Conservation (phyloP, 352 stramenopile genomes). For the Pythium pyrilobum region DNA sequence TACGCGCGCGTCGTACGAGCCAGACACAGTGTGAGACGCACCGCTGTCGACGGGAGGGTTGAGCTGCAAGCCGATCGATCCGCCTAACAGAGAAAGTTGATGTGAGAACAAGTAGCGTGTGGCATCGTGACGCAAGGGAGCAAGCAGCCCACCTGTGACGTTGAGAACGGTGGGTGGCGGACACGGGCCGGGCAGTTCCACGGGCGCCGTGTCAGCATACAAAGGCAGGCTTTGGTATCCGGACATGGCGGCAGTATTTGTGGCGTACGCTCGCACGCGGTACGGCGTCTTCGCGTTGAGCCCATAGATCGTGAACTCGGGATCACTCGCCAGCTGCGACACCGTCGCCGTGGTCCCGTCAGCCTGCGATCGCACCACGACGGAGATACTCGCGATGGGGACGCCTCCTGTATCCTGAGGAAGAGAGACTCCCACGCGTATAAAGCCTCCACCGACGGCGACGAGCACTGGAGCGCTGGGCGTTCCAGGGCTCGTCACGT, state of each 20-base stretch:
- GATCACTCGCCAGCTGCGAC: conserved; percentile 5
- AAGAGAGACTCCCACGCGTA: conserved; percentile 15
- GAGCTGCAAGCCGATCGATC: conserved; percentile 35
- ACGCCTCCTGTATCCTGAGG: conserved; percentile 35
- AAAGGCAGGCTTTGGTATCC: conserved; percentile 17
- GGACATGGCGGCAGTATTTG: conserved; percentile 17
- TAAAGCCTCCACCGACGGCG: conserved; percentile 16
- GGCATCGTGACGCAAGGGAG: background rate
- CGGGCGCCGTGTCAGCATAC: conserved; percentile 13
- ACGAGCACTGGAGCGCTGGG: conserved; percentile 13
- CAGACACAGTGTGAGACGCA: conserved; percentile 10
- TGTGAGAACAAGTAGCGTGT: background rate
- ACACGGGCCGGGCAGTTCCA: conserved; percentile 32
- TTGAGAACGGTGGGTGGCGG: conserved; percentile 33
- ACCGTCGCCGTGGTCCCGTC: conserved; percentile 5
- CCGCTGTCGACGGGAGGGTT: conserved; percentile 37
- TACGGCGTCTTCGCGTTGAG: conserved; percentile 34
- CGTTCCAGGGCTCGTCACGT: conserved; percentile 12
- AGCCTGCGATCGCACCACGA: conserved; percentile 19
- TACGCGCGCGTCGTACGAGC: no score
- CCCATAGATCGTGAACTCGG: conserved; percentile 25
- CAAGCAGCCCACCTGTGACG: conserved; percentile 27
- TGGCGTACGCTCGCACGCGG: conserved; percentile 24
- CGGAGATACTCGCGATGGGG: conserved; percentile 18
- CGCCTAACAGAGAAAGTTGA: conserved; percentile 20